Evolutionary conservation across 805 yeast species (phyloP), one percentile per base, ranked within the genome.

Genomic region (Pichia manshurica): DNA sequence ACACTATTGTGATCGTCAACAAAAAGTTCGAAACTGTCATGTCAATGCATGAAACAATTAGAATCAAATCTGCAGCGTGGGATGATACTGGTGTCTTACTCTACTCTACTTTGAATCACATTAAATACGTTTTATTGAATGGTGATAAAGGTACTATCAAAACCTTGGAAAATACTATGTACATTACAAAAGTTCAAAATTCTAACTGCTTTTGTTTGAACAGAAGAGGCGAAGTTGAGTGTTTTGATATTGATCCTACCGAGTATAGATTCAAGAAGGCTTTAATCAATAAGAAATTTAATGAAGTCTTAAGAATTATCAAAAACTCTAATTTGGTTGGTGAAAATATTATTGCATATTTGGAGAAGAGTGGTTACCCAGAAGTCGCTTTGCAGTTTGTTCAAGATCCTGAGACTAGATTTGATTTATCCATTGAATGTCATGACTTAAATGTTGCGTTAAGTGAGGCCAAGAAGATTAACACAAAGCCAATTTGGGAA

Each of bases 21-120:
- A 84, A 82, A 64, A 83, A 79, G 54, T 75, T 91, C 57, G 89
- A 87, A 62, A 69, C 81, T 48, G 73, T 89, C 36, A 81, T 91
- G 46, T 81, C 95, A 2, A 77, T 89, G 79, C 97, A 89, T 64
- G 99, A 93, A 72, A 91, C 98, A 3, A 93, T 93, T 57, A 77
- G 99, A 65, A 88, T 93, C 61, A 93, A 93, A 72, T 82, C 95
- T 70, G 97, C 96, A 41, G 87, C 96, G 17, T 93, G 97, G 97
- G 98, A 93, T 66, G 96, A 89, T 57, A 73, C 86, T 42, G 91
- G 91, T 45, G 96, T 95, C 29, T 76, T 93, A 64, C 75, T 93
- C 56, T 93, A 91, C 69, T 84, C 97, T 19, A 93, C 99, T 7
- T 75, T 93, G 66, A 91, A 91, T 70, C 99, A 93, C 66, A 84